Evolutionary conservation across 371 early-diverging fungal species (phyloP).

Genomic region (Mucor mucedo): DNA sequence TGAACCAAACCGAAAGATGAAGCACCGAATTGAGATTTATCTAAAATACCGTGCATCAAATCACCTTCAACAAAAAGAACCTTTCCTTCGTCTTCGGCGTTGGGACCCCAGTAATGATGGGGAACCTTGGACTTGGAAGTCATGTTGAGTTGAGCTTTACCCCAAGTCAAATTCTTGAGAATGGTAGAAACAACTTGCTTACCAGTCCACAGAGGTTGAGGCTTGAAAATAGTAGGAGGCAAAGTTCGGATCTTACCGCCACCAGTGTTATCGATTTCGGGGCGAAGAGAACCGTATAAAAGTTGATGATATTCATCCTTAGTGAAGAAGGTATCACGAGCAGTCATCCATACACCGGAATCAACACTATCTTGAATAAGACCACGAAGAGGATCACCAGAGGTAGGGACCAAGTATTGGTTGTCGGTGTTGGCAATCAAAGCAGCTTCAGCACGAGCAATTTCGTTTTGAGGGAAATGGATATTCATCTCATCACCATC

Average conservation of each 20-base stretch:
- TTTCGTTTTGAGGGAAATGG: constrained; percentile 99
- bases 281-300: constrained; percentile 85
- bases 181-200: constrained; percentile 97
- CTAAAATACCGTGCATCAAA: constrained; percentile 95
- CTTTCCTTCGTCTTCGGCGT: constrained; percentile 87
- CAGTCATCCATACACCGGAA: constrained; percentile 94
- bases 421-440: constrained; percentile 95
- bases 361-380: constrained; percentile 99
- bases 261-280: constrained; percentile 72
- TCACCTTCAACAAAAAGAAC: constrained; percentile 90
- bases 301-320: constrained; percentile 94
- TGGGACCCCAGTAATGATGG: constrained; percentile 90
- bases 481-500: constrained; percentile 99
- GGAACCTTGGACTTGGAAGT: constrained; percentile 88
- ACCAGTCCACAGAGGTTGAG: constrained; percentile 94
- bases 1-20: constrained; percentile 96
- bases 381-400: constrained; percentile 98
- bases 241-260: constrained; percentile 79
- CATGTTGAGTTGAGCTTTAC: constrained; percentile 81
- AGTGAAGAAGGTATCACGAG: constrained; percentile 90
- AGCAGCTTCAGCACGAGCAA: constrained; percentile 95
- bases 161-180: constrained; percentile 69
- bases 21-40: constrained; percentile 98
- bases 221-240: constrained; percentile 90
- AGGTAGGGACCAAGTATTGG: constrained; percentile 98